A percentile compares a stretch with the other conserved stretches of the same genome.
These are phyloP conservation scores for Trametes villosa DNA, from an alignment of 768 basidiomycete genomes.

Conservation along the genomic window DNA sequence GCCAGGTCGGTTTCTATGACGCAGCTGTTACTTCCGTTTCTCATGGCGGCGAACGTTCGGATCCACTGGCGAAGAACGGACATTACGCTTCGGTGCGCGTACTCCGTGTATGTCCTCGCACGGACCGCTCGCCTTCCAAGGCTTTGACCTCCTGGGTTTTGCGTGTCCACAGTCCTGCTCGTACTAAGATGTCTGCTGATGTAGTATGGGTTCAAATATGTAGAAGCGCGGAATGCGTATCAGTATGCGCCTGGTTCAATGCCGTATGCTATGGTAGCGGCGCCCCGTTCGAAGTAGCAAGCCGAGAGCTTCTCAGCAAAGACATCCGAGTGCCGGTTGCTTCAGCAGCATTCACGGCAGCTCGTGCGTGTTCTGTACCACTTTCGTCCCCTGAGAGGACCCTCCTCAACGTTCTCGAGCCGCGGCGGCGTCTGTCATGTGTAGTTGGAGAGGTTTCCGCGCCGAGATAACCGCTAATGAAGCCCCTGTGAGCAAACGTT, in stretches of 20 bases:
- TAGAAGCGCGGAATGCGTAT: too few relatives aligned
- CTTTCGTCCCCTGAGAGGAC: background rate
- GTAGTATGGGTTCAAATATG: too few relatives aligned
- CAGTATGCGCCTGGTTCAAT: too few relatives aligned
- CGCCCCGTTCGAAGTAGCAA: too few relatives aligned
- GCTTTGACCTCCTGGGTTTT: too few relatives aligned
- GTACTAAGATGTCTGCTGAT: too few relatives aligned
- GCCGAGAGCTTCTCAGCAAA: too few relatives aligned
- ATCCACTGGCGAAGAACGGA: background rate
- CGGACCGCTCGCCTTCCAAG: too few relatives aligned
- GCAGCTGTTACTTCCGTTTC: background rate
- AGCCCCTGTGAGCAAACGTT: constrained; percentile 8
- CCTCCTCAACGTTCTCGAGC: background rate
- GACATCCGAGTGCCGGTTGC: too few relatives aligned
- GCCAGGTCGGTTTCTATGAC: background rate
- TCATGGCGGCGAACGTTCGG: background rate
- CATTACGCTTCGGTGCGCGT: background rate
- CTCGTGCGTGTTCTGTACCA: background rate
- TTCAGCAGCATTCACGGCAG: background rate
- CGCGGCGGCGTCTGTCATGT: constrained; percentile 5
- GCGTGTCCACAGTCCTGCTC: too few relatives aligned
- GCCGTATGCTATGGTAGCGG: too few relatives aligned
- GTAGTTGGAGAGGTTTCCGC: constrained; percentile 8
- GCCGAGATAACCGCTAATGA: constrained; percentile 14
- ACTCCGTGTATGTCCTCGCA: background rate